Evolutionary conservation across 2,329 filamentous ascomycete genomes (phyloP), one percentile per base, ranked within the genome.

Genomic region (Pseudonectria buxi): DNA sequence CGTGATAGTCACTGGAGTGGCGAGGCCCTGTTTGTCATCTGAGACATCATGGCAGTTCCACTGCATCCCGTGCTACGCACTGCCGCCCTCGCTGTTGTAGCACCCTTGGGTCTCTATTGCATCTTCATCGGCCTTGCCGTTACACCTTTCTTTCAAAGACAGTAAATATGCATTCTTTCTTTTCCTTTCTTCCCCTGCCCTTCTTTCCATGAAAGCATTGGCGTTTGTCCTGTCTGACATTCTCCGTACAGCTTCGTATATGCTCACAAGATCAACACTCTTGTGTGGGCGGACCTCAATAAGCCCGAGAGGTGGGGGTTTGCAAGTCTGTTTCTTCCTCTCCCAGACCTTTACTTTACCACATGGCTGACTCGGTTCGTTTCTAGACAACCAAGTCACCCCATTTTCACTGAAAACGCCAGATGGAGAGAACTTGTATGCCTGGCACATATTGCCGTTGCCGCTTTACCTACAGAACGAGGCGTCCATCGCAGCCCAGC

Each of bases 381-480:
- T 13, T 28, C 3, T 48, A 90, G 85, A 78, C 55, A 87, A 88
- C 49, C 90, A 96, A 63, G 83, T 94, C 3, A 88, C 86, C 6
- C 85, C 90, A 0, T 95, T 96, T 58, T 78, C 76, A 31, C 63
- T 96, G 26, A 65, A 63, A 4, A 92, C 87, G 0, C 67, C 77
- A 2, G 89, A 95, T 57, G 77, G 79, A 26, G 81, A 89, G 58
- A 77, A 68, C 3, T 65, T 96, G 13, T 94, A 92, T 55, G 85
- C 84, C 16, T 96, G 90, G 90, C 90, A 95, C 54, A 73, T 96
- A 36, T 65, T 95, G 32, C 90, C 90, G 0, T 62, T 94, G 6
- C 78, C 82, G 33, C 66, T 86, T 0, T 94, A 94, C 57, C 68
- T 78, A 6, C 70, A 82, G 46, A 74, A 94, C 49, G 83, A 94